Base-by-base conservation (phyloP, 768 basidiomycete species). In the Termitomyces sp. region DNA sequence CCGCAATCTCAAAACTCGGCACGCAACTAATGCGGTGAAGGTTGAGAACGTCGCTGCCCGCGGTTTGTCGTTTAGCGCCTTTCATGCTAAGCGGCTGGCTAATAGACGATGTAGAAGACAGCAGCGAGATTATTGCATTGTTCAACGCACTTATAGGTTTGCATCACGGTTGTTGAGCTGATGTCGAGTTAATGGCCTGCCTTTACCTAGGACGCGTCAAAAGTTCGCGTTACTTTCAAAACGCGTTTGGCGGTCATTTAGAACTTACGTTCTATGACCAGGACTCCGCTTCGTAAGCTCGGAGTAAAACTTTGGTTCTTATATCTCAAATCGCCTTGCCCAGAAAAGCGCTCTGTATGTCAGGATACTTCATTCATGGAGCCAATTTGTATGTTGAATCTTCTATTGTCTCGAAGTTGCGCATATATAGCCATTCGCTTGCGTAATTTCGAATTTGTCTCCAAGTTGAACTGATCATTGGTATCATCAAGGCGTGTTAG, bases 301-400 rank as follows among this genome's bases (percentile, higher is more conserved):
- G 43, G n/a, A 17, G 5, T 42, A 25, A 12, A n/a, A n/a, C 5
- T 19, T 21, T 4, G 7, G 25, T n/a, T 32, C 19, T 27, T 44
- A 2, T 52, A 25, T 54, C 40, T 49, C 34, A 45, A 12, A 8
- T 27, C 46, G 34, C 7, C 32, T 21, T 41, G n/a, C 21, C 48
- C 35, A 89, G 87, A 56, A 87, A 87, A 70, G 83, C 86, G 1
- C 62, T 89, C 51, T 82, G 82, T 62, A 83, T 89, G 84, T 80
- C 82, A 27, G 83, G 85, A 43, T 86, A 84, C 65, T 79, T 73
- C 21, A 69, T 87, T 19, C 75, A 76, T 25, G 84, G 84, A 32
- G 71, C 73, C 32, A 73, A 78, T 31, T 70, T 85, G 89, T 87
- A 68, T 71, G 85, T 76, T 8, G 50, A 57, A 23, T 43, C 17